Base-by-base conservation (phyloP, 805 yeast species). In the Barnettozyma sucrosica region DNA sequence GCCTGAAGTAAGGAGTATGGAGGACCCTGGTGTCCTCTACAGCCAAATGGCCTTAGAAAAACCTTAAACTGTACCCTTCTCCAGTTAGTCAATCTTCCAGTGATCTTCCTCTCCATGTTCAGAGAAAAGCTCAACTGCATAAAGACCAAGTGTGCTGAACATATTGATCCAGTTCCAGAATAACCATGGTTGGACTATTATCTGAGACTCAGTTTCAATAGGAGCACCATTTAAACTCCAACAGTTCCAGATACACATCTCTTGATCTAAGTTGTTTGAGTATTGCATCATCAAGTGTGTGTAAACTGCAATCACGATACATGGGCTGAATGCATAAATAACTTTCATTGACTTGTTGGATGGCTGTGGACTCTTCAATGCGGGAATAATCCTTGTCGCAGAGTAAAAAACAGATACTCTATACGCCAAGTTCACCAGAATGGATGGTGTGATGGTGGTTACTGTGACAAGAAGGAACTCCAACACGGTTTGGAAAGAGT, bases 101-200 rank as follows among this genome's bases (percentile, higher is more conserved):
- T 50, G 55, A 3, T 50, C 55, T 39, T 51, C 57, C 25, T 51
- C 53, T n/a, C 45, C 52, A 36, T 55, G 59, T 23, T 63, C 68
- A 19, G 67, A 64, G 18, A 81, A 66, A 50, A 92, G 70, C 67
- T 92, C 99, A 41, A 85, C 71, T 26, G 84, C 81, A 65, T 92
- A 92, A 24, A 93, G 71, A n/a, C 80, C 69, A 48, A 93, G 68
- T 10, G 95, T 85, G 45, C 84, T 76, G 55, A 84, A 81, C 71
- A 92, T 86, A 63, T 92, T 92, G 49, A 87, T 78, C 98, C 98
- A 92, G 58, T 90, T 88, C 98, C 99, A 92, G 63, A 93, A 86
- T 58, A 89, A 89, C 88, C 95, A 85, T n/a, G 96, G 84, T 62
- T 82, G 75, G 39, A 77, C 71, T 45, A 66, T 54, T 3, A 70